These are phyloP conservation scores for Pythium utonaiense DNA, from an alignment of 352 stramenopile species.

Conservation along the genomic window DNA sequence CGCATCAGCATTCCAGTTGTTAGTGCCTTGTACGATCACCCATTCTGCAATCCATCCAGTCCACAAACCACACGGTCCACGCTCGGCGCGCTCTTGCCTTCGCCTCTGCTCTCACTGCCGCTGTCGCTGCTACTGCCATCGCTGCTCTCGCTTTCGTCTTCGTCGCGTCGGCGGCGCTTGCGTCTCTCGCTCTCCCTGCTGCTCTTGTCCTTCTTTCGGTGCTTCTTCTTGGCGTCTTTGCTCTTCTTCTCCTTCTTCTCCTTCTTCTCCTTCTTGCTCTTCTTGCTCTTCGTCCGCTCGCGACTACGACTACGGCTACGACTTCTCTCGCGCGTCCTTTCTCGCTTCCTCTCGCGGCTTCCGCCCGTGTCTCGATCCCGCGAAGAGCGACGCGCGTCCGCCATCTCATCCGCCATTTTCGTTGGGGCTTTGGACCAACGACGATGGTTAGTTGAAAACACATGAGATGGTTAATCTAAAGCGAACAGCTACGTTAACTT, in stretches of 20 bases:
- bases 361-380: neutral
- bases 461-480: slow-evolving; percentile 4
- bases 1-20: neutral
- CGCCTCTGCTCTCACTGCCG: slow-evolving; percentile 2
- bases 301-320: slow-evolving; percentile 23
- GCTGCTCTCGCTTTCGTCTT: neutral
- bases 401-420: neutral
- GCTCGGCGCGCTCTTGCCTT: slow-evolving; percentile 1
- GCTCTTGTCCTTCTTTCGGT: slow-evolving; percentile 18
- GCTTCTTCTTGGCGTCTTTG: slow-evolving; percentile 29
- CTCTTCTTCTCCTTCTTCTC: slow-evolving; percentile 31
- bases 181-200: neutral
- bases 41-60: neutral
- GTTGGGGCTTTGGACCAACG: neutral
- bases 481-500: slow-evolving; percentile 12
- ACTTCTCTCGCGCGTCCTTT: slow-evolving; percentile 1
- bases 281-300: slow-evolving; percentile 28
- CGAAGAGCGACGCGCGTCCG: neutral
- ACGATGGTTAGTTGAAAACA: neutral
- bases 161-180: neutral
- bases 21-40: neutral
- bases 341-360: slow-evolving; percentile 5
- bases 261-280: slow-evolving; percentile 23
- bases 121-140: neutral
- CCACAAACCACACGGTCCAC: neutral